Percentiles rank a stretch among this genome's conserved stretches.
Evolutionary conservation across 768 basidiomycete genomes (phyloP).

Genomic region (Phanerodontia chrysosporium): DNA sequence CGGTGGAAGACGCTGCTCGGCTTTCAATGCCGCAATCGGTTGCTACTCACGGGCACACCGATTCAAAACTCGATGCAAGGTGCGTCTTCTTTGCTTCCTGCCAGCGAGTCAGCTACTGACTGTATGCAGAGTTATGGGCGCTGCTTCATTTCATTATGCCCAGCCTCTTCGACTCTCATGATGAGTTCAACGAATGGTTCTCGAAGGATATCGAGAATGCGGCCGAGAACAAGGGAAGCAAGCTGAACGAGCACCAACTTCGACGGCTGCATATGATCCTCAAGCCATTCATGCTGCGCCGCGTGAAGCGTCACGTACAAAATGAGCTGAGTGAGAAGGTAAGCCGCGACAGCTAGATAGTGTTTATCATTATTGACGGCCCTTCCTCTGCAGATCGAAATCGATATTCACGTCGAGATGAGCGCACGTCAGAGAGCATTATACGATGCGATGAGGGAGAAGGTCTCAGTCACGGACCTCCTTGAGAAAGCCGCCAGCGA

Average conservation of each 20-base stretch:
- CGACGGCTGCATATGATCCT: constrained; percentile 96
- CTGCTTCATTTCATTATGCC: constrained; percentile 99
- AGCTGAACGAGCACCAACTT: constrained; percentile 92
- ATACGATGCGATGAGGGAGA: constrained; percentile 85
- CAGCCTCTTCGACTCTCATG: constrained; percentile 96
- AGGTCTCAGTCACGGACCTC: constrained; percentile 92
- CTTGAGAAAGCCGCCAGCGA: constrained; percentile 91
- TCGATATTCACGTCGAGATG: constrained; percentile 90
- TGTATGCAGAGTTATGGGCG: constrained; percentile 79
- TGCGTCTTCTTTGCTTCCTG: constrained; percentile 27
- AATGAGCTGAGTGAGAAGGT: constrained; percentile 99
- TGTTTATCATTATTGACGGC: neutral
- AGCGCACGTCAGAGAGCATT: constrained; percentile 88
- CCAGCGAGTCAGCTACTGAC: neutral
- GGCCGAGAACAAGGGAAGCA: constrained; percentile 84
- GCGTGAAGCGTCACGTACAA: constrained; percentile 98
- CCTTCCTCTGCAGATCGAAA: constrained; percentile 73
- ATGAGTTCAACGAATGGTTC: constrained; percentile 99
- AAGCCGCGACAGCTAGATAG: constrained; percentile 7
- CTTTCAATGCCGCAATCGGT: constrained; percentile 92
- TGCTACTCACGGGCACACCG: constrained; percentile 94
- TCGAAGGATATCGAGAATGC: constrained; percentile 98
- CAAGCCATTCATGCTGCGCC: constrained; percentile 97
- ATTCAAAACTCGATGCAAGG: constrained; percentile 99
- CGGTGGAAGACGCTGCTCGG: constrained; percentile 97